Base-by-base conservation (phyloP, 1,284 basidiomycete genomes). In the Ustilago xerochloae region DNA sequence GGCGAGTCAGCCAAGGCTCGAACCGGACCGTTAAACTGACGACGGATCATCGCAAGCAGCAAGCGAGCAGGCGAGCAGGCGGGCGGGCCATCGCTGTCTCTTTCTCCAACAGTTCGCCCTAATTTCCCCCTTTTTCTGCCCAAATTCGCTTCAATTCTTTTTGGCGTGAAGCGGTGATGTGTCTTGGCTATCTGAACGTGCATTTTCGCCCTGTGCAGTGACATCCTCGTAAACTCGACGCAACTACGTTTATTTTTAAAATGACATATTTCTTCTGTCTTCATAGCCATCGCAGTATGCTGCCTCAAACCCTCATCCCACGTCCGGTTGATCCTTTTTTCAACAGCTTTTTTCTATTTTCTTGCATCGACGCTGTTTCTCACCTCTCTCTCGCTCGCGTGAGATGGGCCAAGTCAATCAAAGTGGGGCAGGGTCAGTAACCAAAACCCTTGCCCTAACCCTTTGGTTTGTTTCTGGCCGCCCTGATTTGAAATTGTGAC, bases 81-180 rank as follows among this genome's bases (percentile, higher is more conserved):
- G 47, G 41, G 57, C 57, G 57, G 57, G 57, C 56, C 56, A 58
- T 49, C 45, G n/a, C n/a, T n/a, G n/a, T n/a, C n/a, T n/a, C n/a
- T n/a, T 56, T 29, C 13, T 45, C 15, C 4, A 45, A 45, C 41
- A n/a, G 9, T 33, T 50, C 12, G 53, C 43, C 22, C 32, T 30
- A 10, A 38, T 3, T 50, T 36, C 26, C 13, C 24, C 7, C 43
- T 16, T 22, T 13, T 26, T 38, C 30, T 36, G 30, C 41, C 41
- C n/a, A 33, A 33, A 29, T 43, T 53, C 51, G 28, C 26, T 22
- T 26, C 45, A 32, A 48, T 18, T 18, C 28, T 12, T 18, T n/a
- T 18, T 29, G 15, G 13, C 30, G 10, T 12, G 36, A 49, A 48
- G 10, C 6, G 4, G 15, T 18, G 24, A 16, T 24, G 13, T 28